phyloP scores from a whole-genome alignment of 495 filamentous ascomycete species.

The Staphylotrichum tortipilum region DNA sequence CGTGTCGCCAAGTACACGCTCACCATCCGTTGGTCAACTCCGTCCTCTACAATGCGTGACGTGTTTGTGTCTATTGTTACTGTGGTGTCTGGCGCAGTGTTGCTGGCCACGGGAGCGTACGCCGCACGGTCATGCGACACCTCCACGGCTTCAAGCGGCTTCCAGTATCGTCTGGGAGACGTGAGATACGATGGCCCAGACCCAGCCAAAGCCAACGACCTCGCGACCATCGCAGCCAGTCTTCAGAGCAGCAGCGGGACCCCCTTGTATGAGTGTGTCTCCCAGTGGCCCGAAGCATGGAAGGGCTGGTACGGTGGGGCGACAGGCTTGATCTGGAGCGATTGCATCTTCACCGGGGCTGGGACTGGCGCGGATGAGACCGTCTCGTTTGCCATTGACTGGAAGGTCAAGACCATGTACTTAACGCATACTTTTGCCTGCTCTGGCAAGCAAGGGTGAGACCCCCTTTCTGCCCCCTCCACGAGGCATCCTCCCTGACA shows the following conservation, averaged over 20 bases:
- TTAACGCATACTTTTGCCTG: conserved; percentile 32
- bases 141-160: conserved; percentile 8
- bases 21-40: background rate
- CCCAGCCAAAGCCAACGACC: conserved; percentile 18
- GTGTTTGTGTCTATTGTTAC: too few species aligned
- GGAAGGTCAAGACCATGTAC: conserved; percentile 30
- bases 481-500: too few species aligned
- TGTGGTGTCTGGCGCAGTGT: background rate
- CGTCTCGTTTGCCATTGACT: conserved; percentile 30
- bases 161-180: conserved; percentile 25
- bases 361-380: conserved; percentile 27
- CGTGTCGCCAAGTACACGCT: too few species aligned
- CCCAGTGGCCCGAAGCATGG: conserved; percentile 33
- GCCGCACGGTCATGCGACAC: background rate
- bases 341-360: conserved; percentile 36
- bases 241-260: conserved; percentile 17
- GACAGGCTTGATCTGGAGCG: conserved; percentile 30
- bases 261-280: conserved; percentile 32
- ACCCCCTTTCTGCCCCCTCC: background rate
- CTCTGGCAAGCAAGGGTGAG: conserved; percentile 30
- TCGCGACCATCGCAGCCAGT: conserved; percentile 29
- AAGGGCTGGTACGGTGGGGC: conserved; percentile 26
- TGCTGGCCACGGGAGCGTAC: background rate
- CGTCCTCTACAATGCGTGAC: background rate
- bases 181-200: conserved; percentile 30